phyloP scores from a whole-genome alignment of 2,329 filamentous ascomycete species.

The Exophiala aquamarina region DNA sequence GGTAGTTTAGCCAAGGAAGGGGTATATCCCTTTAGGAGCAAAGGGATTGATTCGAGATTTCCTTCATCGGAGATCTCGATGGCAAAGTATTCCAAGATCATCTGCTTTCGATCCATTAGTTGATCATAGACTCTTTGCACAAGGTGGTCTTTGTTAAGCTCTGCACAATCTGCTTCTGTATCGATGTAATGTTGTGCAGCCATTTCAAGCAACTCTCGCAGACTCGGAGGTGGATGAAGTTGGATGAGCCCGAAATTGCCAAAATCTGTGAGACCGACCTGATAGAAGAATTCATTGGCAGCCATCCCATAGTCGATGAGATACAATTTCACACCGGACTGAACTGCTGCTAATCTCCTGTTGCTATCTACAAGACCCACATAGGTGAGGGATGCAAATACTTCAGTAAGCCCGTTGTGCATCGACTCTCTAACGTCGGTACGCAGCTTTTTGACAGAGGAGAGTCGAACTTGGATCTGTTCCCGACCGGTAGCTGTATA shows the following conservation, averaged over 20 bases:
- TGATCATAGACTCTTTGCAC: slow-evolving; percentile 66
- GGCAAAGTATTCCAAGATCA: slow-evolving; percentile 91
- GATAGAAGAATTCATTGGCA: slow-evolving; percentile 90
- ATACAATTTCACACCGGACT: slow-evolving; percentile 88
- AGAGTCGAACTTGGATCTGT: slow-evolving; percentile 68
- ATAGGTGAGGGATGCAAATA: slow-evolving; percentile 86
- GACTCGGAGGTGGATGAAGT: slow-evolving; percentile 72
- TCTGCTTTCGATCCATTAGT: slow-evolving; percentile 73
- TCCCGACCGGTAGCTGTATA: slow-evolving; percentile 74
- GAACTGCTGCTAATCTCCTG: slow-evolving; percentile 85
- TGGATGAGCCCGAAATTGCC: slow-evolving; percentile 86
- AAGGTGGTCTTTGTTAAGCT: slow-evolving; percentile 55
- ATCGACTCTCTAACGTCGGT: slow-evolving; percentile 75
- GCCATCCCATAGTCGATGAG: slow-evolving; percentile 89
- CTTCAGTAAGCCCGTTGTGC: slow-evolving; percentile 82
- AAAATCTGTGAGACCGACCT: slow-evolving; percentile 91
- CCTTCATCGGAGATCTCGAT: slow-evolving; percentile 78
- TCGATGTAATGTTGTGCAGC: slow-evolving; percentile 70
- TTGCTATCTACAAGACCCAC: slow-evolving; percentile 88
- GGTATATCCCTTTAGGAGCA: slow-evolving; percentile 85
- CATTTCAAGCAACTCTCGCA: slow-evolving; percentile 69
- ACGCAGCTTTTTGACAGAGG: slow-evolving; percentile 83
- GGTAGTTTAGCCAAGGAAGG: slow-evolving; percentile 85
- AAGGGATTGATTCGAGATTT: slow-evolving; percentile 73
- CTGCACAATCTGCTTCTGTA: slow-evolving; percentile 32